These are phyloP conservation scores for Cyclotella atomus DNA, from an alignment of 108 stramenopile genomes.

Conservation along the genomic window DNA sequence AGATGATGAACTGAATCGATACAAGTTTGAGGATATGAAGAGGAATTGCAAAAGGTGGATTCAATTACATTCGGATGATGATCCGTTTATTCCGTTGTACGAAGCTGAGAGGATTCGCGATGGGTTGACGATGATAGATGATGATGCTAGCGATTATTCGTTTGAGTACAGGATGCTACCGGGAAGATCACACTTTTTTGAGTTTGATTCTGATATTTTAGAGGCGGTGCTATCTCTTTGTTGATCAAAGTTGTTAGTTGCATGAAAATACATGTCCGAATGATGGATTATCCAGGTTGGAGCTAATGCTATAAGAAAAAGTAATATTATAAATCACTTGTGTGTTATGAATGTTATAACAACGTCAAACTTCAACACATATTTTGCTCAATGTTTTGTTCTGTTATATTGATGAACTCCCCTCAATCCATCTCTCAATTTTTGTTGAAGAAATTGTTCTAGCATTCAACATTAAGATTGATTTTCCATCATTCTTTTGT, in stretches of 20 bases:
- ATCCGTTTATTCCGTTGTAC: conserved; percentile 69
- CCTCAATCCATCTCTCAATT: too few species aligned
- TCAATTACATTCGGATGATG: conserved; percentile 80
- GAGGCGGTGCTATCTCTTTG: conserved; percentile 48
- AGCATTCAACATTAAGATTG: too few species aligned
- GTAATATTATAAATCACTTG: too few species aligned
- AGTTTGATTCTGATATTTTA: conserved; percentile 56
- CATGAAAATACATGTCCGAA: too few species aligned
- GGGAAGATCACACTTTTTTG: conserved; percentile 74
- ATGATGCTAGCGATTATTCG: background rate
- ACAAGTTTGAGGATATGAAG: conserved; percentile 64
- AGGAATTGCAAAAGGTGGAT: conserved; percentile 59
- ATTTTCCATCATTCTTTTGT: too few species aligned
- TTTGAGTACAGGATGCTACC: conserved; percentile 57
- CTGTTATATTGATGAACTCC: background rate
- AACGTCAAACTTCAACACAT: background rate
- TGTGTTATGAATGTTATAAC: too few species aligned
- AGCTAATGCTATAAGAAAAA: too few species aligned
- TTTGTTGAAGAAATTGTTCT: too few species aligned
- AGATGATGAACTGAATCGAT: conserved; percentile 45
- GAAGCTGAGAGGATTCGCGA: conserved; percentile 64
- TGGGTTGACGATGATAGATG: conserved; percentile 60
- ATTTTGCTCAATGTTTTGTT: background rate
- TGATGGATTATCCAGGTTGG: too few species aligned
- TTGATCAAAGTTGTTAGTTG: background rate